phyloP scores from a whole-genome alignment of 257 asterid genomes.

The Voacanga thouarsii region DNA sequence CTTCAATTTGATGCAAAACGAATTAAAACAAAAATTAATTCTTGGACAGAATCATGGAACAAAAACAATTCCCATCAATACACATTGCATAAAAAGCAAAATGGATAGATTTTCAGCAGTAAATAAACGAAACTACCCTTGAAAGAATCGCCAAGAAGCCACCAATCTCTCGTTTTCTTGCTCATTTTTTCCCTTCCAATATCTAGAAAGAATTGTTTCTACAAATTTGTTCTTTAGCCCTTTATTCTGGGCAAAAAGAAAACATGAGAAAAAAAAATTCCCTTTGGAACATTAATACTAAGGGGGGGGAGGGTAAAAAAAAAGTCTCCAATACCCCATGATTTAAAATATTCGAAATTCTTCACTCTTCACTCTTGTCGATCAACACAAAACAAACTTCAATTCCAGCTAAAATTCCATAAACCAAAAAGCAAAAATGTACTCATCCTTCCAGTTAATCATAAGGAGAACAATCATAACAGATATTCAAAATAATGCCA shows the following conservation, averaged over 20 bases:
- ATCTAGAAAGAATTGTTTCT: neutral
- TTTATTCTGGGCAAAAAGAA: constrained; percentile 15
- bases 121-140: constrained; percentile 18
- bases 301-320: no score
- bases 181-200: neutral
- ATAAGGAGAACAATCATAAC: no score
- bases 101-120: constrained; percentile 26
- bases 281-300: no score
- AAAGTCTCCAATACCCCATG: neutral
- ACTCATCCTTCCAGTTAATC: no score
- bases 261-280: no score
- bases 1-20: constrained; percentile 13
- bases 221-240: constrained; percentile 21
- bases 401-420: neutral
- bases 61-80: neutral
- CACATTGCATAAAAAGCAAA: neutral
- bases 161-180: constrained; percentile 30
- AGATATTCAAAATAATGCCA: no score
- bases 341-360: neutral
- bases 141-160: constrained; percentile 24
- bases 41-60: neutral
- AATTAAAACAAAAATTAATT: constrained; percentile 1
- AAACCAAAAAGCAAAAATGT: no score
- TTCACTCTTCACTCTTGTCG: neutral
- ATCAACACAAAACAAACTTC: neutral